phyloP scores from a whole-genome alignment of 2,329 filamentous ascomycete genomes.

The Cladorrhinum sp. region DNA sequence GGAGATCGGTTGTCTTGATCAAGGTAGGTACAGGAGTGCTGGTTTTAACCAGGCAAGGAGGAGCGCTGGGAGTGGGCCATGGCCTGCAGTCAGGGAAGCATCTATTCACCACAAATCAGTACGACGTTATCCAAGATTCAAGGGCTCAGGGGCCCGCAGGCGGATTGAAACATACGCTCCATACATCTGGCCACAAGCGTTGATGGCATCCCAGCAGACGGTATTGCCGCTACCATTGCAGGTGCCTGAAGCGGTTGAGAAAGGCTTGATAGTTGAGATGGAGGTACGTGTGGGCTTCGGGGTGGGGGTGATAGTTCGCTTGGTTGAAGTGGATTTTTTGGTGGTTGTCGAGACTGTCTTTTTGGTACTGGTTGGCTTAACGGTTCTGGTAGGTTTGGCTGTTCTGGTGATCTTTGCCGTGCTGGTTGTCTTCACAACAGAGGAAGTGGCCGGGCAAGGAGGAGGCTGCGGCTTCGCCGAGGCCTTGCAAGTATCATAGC shows the following conservation, averaged over 20 bases:
- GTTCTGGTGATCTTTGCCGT: neutral
- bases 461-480: slow-evolving; percentile 17
- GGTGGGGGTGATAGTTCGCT: slow-evolving; percentile 2
- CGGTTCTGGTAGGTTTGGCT: neutral
- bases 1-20: neutral
- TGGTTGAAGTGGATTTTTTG: neutral
- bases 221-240: slow-evolving; percentile 10
- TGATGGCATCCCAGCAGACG: slow-evolving; percentile 21
- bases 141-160: neutral
- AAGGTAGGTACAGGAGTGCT: neutral
- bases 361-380: neutral
- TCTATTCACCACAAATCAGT: slow-evolving; percentile 3
- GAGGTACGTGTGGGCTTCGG: neutral
- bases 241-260: neutral
- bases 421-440: neutral
- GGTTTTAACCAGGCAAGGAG: slow-evolving; percentile 16
- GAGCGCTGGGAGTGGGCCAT: slow-evolving; percentile 21
- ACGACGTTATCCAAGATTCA: neutral
- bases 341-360: neutral
- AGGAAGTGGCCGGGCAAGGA: slow-evolving; percentile 14
- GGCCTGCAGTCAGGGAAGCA: slow-evolving; percentile 25
- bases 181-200: slow-evolving; percentile 24
- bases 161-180: slow-evolving; percentile 20
- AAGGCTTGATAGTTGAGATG: neutral
- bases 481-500: slow-evolving; percentile 18